Base-by-base conservation (phyloP, 345 rosid genomes). In the Chamaenerion angustifolium region DNA sequence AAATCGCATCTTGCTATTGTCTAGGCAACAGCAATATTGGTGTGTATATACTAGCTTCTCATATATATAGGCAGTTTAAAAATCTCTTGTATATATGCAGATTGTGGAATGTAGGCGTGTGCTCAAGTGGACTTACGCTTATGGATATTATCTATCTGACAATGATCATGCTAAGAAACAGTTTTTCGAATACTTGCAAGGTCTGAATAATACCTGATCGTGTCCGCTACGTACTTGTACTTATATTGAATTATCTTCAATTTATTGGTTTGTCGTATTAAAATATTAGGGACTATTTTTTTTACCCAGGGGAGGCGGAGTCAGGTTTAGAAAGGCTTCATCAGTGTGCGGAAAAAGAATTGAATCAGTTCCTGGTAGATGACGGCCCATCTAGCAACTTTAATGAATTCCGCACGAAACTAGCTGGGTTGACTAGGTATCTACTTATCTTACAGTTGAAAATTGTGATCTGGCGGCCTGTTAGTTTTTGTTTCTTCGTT, bases 161-260 rank as follows among this genome's bases (percentile, higher is more conserved):
- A 72, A 77, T 44, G 83, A 88, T 52, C 90, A 71, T 56, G 96
- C 82, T 27, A 93, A 79, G 71, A 79, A 83, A 61, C 92, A 72
- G 55, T 88, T 93, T 66, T 93, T 93, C 48, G 99, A 88, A 71
- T 93, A 88, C 73, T 58, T 93, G 68, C 99, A 93, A 85, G 99
- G 99, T 88, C 64, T 49, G 12, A 45, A 12, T 45, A 12, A 14
- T 45, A 14, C 37, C 37, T 8, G 37, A 31, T 31, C 5, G 5
- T 8, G 25, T 50, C 54, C 9, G 25, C 12, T 11, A n/a, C 17
- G 31, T 50, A 11, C 41, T 13, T 16, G 16, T 14, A 35, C 43
- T 10, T 27, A 21, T 23, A 42, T 47, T 43, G 11, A 8, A 17
- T 17, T 44, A 25, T 13, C n/a, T n/a, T n/a, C 12, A 16, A 18